phyloP scores from a whole-genome alignment of 768 basidiomycete species.

The Naganishia randhawae region DNA sequence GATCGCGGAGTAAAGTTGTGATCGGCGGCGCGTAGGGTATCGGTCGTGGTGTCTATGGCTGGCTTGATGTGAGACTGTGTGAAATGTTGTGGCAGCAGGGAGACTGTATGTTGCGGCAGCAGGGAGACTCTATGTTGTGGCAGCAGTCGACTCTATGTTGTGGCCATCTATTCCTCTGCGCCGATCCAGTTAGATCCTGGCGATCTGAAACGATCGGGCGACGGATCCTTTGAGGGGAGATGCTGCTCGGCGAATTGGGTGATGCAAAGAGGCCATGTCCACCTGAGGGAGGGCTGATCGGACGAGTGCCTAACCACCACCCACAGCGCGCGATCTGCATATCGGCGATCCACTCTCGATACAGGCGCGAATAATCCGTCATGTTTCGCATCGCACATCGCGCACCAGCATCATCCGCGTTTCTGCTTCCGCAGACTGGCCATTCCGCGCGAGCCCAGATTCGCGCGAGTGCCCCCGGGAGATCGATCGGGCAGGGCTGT shows the following conservation, averaged over 20 bases:
- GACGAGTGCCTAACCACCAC: no score
- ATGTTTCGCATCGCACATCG: constrained; percentile 23
- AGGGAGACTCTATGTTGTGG: neutral
- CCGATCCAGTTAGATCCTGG: constrained; percentile 2
- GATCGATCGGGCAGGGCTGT: no score
- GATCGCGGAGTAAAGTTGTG: neutral
- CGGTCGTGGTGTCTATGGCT: neutral
- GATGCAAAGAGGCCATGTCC: neutral
- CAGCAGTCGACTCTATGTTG: no score
- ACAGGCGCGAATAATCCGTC: neutral
- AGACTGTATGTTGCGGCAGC: neutral
- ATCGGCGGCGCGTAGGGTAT: neutral
- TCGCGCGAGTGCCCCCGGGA: no score
- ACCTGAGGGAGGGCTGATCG: no score
- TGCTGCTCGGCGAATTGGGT: neutral
- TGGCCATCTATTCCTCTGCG: constrained; percentile 14
- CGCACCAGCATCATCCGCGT: neutral
- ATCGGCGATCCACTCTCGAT: constrained; percentile 11
- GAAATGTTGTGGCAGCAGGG: neutral
- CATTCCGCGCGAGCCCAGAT: no score
- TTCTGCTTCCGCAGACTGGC: constrained; percentile 2
- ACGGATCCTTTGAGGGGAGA: neutral
- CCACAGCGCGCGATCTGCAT: constrained; percentile 1
- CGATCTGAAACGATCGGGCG: constrained; percentile 14
- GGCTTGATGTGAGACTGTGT: neutral